These are phyloP conservation scores for Podospora australis DNA, from an alignment of 495 filamentous ascomycete genomes.

Conservation along the genomic window DNA sequence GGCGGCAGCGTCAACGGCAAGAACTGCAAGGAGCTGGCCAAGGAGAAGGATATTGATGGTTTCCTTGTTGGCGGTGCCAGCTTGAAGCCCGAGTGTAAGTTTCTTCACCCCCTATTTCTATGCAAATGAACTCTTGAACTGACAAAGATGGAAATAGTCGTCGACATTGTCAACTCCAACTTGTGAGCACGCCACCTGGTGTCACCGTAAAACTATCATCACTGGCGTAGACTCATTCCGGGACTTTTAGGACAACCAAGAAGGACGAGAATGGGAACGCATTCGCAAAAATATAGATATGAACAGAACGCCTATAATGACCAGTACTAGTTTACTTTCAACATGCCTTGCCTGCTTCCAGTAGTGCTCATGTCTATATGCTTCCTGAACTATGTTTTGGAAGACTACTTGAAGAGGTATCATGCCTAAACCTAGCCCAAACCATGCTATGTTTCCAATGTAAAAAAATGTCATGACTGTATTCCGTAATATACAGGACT, in stretches of 20 bases:
- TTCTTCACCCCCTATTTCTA: no score
- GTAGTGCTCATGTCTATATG: no score
- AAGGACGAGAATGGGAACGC: slow-evolving; percentile 1
- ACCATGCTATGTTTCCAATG: no score
- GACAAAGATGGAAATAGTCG: slow-evolving; percentile 35
- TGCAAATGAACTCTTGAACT: slow-evolving; percentile 8
- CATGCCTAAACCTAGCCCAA: no score
- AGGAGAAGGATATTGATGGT: slow-evolving; percentile 90
- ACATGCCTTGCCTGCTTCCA: neutral
- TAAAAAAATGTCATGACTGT: no score
- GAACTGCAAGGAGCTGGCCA: slow-evolving; percentile 91
- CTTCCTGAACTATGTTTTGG: no score
- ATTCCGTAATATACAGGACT: no score
- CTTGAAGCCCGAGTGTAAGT: slow-evolving; percentile 95
- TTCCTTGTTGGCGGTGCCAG: slow-evolving; percentile 97
- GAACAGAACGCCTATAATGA: slow-evolving; percentile 2
- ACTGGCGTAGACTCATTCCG: neutral
- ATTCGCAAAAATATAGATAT: slow-evolving; percentile 10
- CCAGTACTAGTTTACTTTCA: neutral
- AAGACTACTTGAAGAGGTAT: no score
- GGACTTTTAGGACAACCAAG: slow-evolving; percentile 5
- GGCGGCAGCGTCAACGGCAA: slow-evolving; percentile 95
- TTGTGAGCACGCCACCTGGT: slow-evolving; percentile 23
- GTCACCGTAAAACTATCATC: neutral
- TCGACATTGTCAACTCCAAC: slow-evolving; percentile 56